phyloP scores from a whole-genome alignment of 495 filamentous ascomycete species.

The Podospora conica region DNA sequence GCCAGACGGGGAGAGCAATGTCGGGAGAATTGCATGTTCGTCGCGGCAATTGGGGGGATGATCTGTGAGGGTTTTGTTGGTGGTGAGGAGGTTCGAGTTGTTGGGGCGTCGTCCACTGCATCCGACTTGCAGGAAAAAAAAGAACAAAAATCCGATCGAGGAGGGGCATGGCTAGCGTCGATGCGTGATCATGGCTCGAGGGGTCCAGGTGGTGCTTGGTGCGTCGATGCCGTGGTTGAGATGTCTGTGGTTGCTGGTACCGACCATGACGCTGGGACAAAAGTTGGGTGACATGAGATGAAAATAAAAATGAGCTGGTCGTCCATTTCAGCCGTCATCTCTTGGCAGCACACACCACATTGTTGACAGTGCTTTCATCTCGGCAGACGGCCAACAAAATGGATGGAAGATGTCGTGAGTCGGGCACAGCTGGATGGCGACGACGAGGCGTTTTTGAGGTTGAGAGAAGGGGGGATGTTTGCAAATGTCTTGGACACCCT shows the following conservation, averaged over 20 bases:
- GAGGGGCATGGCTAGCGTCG: background rate
- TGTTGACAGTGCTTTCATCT: background rate
- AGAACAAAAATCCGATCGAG: background rate
- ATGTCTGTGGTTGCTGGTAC: background rate
- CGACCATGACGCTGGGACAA: background rate
- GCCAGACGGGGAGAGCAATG: background rate
- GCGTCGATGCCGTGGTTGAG: background rate
- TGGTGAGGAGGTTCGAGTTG: background rate
- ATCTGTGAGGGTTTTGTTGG: background rate
- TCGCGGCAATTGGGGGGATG: background rate
- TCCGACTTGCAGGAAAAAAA: background rate
- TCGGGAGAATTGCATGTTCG: background rate
- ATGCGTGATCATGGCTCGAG: background rate
- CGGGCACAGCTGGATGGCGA: background rate
- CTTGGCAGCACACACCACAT: background rate
- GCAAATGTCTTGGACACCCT: background rate
- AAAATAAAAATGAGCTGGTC: background rate
- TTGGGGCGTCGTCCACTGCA: background rate
- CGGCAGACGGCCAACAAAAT: background rate
- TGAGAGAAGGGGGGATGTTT: too few relatives aligned
- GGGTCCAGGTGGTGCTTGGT: background rate
- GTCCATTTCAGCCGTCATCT: background rate
- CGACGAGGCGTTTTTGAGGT: too few relatives aligned
- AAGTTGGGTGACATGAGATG: background rate
- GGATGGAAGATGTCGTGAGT: too few relatives aligned